phyloP scores from a whole-genome alignment of 352 stramenopile genomes.

The Pythium scleroteichum region DNA sequence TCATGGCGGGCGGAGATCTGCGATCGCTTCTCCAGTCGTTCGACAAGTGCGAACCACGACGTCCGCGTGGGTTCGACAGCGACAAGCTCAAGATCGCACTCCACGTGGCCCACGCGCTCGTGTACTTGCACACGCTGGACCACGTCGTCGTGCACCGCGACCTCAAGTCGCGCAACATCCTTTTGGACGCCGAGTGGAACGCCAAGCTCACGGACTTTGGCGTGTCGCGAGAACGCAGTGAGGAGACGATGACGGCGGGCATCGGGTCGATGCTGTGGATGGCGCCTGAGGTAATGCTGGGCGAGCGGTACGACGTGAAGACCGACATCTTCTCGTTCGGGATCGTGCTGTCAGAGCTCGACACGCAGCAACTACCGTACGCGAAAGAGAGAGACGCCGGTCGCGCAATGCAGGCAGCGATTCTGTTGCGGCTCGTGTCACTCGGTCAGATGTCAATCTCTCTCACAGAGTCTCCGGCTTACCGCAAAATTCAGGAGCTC shows the following conservation, averaged over 20 bases:
- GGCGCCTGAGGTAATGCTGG: slow-evolving; percentile 38
- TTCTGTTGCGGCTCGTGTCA: too few relatives aligned
- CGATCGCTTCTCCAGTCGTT: slow-evolving; percentile 17
- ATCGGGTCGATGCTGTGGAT: slow-evolving; percentile 27
- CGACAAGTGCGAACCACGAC: slow-evolving; percentile 11
- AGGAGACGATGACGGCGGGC: slow-evolving; percentile 28
- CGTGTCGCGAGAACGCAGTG: slow-evolving; percentile 27
- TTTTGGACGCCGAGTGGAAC: slow-evolving; percentile 33
- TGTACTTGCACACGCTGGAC: slow-evolving; percentile 52
- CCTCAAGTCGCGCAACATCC: slow-evolving; percentile 38
- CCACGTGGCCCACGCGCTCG: slow-evolving; percentile 44
- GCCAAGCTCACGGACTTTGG: slow-evolving; percentile 63
- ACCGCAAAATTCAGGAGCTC: too few relatives aligned
- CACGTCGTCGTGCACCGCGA: slow-evolving; percentile 34
- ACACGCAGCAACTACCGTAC: slow-evolving; percentile 37
- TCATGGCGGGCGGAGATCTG: slow-evolving; percentile 33
- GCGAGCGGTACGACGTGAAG: slow-evolving; percentile 40
- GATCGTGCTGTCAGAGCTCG: slow-evolving; percentile 55
- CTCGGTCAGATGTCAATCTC: too few relatives aligned
- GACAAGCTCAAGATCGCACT: slow-evolving; percentile 52
- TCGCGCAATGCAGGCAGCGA: too few relatives aligned
- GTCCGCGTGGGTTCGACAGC: slow-evolving; percentile 32
- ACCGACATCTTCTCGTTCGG: slow-evolving; percentile 62
- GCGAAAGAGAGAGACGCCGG: neutral
- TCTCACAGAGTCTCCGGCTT: too few relatives aligned